These are phyloP conservation scores for Sanguinoderma infundibulare DNA, from an alignment of 1,284 basidiomycete genomes.

Conservation along the genomic window DNA sequence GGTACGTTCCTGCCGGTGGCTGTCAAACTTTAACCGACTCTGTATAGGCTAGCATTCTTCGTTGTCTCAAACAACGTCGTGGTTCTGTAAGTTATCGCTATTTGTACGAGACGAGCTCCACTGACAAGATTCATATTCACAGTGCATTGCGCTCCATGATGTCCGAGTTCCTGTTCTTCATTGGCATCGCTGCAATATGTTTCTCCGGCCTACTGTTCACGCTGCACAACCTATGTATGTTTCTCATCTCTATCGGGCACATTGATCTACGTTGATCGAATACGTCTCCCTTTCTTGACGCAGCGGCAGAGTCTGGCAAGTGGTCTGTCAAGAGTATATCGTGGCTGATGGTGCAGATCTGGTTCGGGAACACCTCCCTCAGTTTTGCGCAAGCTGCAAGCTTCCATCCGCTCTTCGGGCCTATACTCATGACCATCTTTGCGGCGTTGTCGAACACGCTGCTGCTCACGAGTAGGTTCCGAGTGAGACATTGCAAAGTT, in stretches of 20 bases:
- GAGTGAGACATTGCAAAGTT: neutral
- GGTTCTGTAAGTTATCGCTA: conserved; percentile 63
- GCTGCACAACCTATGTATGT: conserved; percentile 74
- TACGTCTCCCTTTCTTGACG: neutral
- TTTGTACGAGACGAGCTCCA: neutral
- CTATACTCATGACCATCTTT: conserved; percentile 85
- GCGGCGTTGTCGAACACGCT: conserved; percentile 84
- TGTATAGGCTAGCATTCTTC: conserved; percentile 77
- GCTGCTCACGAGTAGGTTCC: conserved; percentile 71
- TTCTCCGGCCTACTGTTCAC: conserved; percentile 90
- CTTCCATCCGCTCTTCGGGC: conserved; percentile 86
- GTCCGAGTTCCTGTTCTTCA: conserved; percentile 84
- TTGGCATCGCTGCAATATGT: conserved; percentile 79
- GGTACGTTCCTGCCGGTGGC: conserved; percentile 46
- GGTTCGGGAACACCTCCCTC: conserved; percentile 82
- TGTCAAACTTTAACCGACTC: neutral
- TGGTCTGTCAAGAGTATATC: conserved; percentile 77
- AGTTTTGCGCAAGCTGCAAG: conserved; percentile 72
- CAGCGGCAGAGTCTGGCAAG: conserved; percentile 44
- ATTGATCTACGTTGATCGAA: neutral
- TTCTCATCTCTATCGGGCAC: no score
- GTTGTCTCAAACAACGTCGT: conserved; percentile 84
- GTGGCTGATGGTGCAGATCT: conserved; percentile 84
- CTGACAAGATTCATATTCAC: conserved; percentile 9
- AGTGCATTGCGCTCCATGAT: conserved; percentile 81